phyloP scores from a whole-genome alignment of 2,329 filamentous ascomycete species.

The Aspergillus tanneri region DNA sequence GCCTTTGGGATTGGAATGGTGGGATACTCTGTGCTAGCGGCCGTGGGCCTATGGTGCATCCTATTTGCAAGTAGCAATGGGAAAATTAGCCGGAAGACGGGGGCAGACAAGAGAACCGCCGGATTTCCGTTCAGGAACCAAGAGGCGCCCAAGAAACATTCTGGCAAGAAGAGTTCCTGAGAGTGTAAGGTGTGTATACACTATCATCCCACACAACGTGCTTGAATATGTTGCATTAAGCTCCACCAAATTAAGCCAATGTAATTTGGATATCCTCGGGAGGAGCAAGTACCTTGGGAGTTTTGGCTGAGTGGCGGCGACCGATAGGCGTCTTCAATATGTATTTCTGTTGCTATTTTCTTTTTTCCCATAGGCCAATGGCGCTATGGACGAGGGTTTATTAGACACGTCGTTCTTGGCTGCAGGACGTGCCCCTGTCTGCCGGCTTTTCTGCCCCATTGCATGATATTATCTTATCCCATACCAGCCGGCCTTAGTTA shows the following conservation, averaged over 20 bases:
- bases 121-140: slow-evolving; percentile 65
- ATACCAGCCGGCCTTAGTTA: not conserved
- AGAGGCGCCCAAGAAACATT: slow-evolving; percentile 55
- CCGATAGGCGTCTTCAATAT: not conserved
- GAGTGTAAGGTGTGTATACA: not conserved
- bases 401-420: not conserved
- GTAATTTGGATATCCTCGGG: not conserved
- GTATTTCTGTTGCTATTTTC: not conserved
- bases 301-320: slow-evolving; percentile 7
- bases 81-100: slow-evolving; percentile 61
- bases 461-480: not conserved
- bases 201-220: not conserved
- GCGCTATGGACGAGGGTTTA: not conserved
- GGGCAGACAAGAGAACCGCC: slow-evolving; percentile 65
- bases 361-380: not conserved
- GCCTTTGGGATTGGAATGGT: slow-evolving; percentile 62
- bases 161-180: slow-evolving; percentile 30
- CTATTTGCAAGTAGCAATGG: slow-evolving; percentile 59
- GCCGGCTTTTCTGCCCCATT: not conserved
- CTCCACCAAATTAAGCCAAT: not conserved
- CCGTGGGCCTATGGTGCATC: slow-evolving; percentile 64
- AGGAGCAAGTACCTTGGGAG: not conserved
- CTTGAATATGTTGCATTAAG: not conserved
- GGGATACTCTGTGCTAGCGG: slow-evolving; percentile 58
- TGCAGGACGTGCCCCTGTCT: not conserved